Base-by-base conservation (phyloP, 116 monocot genomes). In the Iris pallida region DNA sequence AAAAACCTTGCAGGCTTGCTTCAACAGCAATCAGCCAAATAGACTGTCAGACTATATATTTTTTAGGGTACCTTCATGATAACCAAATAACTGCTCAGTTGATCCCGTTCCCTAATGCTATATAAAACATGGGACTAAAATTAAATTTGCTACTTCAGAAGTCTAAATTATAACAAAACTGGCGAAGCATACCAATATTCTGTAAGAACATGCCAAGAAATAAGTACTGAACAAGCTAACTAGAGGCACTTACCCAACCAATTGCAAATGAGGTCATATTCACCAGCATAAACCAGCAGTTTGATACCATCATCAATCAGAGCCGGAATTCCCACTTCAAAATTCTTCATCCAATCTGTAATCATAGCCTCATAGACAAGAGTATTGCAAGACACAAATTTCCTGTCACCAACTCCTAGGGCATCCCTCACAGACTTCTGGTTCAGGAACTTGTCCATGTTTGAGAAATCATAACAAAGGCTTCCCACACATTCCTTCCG, bases 401-500 rank as follows among this genome's bases (percentile, higher is more conserved):
- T 66, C 51, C 66, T 47, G 13, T 69, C 5, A 13, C 89, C 89
- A 49, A 89, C 86, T 49, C 93, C 93, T 45, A 93, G 86, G 8
- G 89, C 70, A 19, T 81, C 69, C 62, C 73, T 86, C 18, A 89
- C 89, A 54, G 72, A 62, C 46, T 86, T 61, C 59, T 70, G 63
- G 63, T 89, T 84, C 5, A 93, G 80, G 61, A 86, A 93, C 20
- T 82, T 89, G 13, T 93, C 93, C 93, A 93, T 79, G 80, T 86
- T 89, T 20, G 93, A 93, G 64, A 93, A 89, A 72, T 93, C 93
- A 69, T 93, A 93, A 64, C 93, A 93, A 4, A 89, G 82, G 19
- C 73, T 71, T 4, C 89, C 86, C 44, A 53, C 80, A 72, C 89
- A 86, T 61, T 82, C 65, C 75, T 86, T 89, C 64, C 93, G 83